Conservation (phyloP, 345 rosid genomes). For the Eucalyptus sp. region DNA sequence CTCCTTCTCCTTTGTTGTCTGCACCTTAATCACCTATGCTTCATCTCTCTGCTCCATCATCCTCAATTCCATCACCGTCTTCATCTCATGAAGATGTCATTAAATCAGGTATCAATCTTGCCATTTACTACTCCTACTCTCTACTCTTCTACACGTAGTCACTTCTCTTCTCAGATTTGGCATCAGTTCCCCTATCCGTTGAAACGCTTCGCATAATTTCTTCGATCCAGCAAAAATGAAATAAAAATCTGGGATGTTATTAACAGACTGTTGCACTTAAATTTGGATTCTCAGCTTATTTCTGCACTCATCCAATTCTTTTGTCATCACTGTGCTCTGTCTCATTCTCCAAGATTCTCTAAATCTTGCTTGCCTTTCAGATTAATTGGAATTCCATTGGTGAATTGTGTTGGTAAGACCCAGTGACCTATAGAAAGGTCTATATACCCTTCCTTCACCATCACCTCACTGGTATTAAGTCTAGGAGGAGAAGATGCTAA, state of each 20-base stretch:
- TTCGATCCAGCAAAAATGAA: background rate
- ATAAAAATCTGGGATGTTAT: background rate
- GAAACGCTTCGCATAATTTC: background rate
- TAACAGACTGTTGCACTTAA: fast-evolving
- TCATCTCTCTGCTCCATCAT: background rate
- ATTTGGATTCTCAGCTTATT: background rate
- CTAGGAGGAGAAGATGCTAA: background rate
- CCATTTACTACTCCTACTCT: too few relatives aligned
- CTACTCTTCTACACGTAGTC: too few relatives aligned
- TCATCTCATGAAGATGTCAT: too few relatives aligned
- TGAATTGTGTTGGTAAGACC: background rate
- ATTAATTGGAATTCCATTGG: background rate
- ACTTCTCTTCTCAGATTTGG: too few relatives aligned
- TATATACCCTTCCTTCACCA: background rate
- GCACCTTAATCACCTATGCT: background rate
- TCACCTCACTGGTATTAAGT: background rate
- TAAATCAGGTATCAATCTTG: too few relatives aligned
- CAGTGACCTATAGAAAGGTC: background rate
- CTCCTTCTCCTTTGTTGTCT: background rate
- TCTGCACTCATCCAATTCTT: background rate
- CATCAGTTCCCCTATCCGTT: too few relatives aligned
- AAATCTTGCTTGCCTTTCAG: background rate
- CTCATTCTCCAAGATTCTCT: background rate
- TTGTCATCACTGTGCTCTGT: background rate
- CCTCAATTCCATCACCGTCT: background rate